Conservation (phyloP, 139 green algal species). For the Yamagishiella unicocca region DNA sequence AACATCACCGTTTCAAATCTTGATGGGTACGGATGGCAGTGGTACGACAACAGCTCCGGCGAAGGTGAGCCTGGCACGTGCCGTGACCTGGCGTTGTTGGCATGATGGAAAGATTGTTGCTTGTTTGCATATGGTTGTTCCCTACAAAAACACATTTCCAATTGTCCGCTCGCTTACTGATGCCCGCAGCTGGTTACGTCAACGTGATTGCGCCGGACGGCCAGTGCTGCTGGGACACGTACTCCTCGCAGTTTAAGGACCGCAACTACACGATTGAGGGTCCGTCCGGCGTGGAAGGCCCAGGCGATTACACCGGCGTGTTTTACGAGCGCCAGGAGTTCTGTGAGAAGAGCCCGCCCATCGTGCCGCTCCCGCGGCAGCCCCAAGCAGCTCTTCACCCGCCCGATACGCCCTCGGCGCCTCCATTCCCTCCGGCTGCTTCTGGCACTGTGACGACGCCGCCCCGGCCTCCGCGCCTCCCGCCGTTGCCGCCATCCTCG, state of each 20-base stretch:
- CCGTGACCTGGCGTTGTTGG: background rate
- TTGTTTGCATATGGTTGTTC: background rate
- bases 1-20: conserved; percentile 6
- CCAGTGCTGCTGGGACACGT: conserved; percentile 37
- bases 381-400: background rate
- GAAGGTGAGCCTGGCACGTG: background rate
- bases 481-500: background rate
- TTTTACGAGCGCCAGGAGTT: no score
- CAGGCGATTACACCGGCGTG: background rate
- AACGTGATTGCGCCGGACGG: conserved; percentile 18
- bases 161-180: background rate
- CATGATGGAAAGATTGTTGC: background rate
- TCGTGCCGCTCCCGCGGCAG: background rate
- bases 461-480: background rate
- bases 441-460: background rate
- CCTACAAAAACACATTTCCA: background rate
- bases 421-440: background rate
- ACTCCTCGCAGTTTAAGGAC: background rate
- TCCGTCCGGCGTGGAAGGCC: background rate
- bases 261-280: background rate
- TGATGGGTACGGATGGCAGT: conserved; percentile 14
- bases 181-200: background rate
- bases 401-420: background rate
- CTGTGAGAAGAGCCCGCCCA: background rate
- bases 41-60: background rate